These are phyloP conservation scores for Pleurotus citrinopileatus DNA, from an alignment of 768 basidiomycete genomes.

Conservation along the genomic window DNA sequence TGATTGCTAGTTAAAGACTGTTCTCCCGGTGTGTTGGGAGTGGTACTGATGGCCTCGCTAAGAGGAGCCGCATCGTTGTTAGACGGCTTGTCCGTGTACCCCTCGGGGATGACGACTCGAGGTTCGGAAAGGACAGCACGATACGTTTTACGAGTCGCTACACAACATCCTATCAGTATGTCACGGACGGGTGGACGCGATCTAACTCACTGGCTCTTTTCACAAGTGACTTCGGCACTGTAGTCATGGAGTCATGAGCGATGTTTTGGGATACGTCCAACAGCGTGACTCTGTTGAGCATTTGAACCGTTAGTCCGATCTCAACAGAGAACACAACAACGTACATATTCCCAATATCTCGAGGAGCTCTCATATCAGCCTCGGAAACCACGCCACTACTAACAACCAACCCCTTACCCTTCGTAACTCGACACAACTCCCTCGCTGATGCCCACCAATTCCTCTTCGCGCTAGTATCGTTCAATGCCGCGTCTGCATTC, in stretches of 20 bases:
- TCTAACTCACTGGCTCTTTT: slow-evolving; percentile 68
- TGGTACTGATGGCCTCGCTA: not conserved
- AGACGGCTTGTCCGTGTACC: not conserved
- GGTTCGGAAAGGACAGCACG: slow-evolving; percentile 80
- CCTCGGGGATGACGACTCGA: slow-evolving; percentile 51
- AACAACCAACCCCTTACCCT: slow-evolving; percentile 73
- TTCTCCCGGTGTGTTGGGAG: not conserved
- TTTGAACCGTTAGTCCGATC: not conserved
- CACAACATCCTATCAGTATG: not conserved
- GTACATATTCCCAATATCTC: slow-evolving; percentile 76
- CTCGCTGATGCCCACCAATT: slow-evolving; percentile 85
- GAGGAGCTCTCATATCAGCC: slow-evolving; percentile 65
- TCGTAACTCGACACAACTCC: slow-evolving; percentile 77
- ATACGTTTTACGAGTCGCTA: slow-evolving; percentile 82
- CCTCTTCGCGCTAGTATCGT: slow-evolving; percentile 55
- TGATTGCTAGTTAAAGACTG: not conserved
- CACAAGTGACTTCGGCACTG: slow-evolving; percentile 61
- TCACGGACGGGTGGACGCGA: not conserved
- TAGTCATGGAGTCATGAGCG: slow-evolving; percentile 61
- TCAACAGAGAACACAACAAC: slow-evolving; percentile 18
- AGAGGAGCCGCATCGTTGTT: not conserved
- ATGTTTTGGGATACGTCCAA: slow-evolving; percentile 68
- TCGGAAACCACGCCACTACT: slow-evolving; percentile 64
- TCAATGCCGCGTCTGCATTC: slow-evolving; percentile 48
- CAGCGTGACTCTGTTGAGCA: slow-evolving; percentile 50